Percentiles rank a stretch among this genome's conserved stretches.
Evolutionary conservation across 148 eudicot genomes (phyloP).

Genomic region (Chenopodium quinoa): DNA sequence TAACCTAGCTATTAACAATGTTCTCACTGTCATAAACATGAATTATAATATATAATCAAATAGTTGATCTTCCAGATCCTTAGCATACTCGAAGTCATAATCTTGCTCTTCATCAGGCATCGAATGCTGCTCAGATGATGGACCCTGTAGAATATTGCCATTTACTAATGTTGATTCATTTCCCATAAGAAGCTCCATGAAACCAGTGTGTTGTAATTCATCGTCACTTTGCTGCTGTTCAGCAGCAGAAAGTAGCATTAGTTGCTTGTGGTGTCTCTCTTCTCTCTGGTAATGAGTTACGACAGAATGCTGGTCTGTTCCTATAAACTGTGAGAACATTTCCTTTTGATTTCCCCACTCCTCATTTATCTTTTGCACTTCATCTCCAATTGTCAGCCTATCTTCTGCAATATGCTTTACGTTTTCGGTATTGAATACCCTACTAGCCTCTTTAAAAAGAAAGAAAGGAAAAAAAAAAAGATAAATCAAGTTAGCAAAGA

Average conservation of each 20-base stretch:
- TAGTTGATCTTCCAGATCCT: slow-evolving; percentile 25
- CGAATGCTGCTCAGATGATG: background rate
- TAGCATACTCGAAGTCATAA: slow-evolving; percentile 23
- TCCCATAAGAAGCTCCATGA: slow-evolving; percentile 28
- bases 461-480: background rate
- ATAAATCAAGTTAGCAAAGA: slow-evolving; percentile 4
- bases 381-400: slow-evolving; percentile 47
- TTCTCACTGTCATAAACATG: background rate
- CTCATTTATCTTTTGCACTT: slow-evolving; percentile 45
- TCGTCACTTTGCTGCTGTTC: slow-evolving; percentile 6
- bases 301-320: slow-evolving; percentile 19
- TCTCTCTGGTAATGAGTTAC: slow-evolving; percentile 9
- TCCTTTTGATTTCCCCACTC: slow-evolving; percentile 66
- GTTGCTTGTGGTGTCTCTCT: slow-evolving; percentile 4
- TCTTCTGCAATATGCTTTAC: slow-evolving; percentile 65
- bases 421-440: slow-evolving; percentile 49
- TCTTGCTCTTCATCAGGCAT: slow-evolving; percentile 8
- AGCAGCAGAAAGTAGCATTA: slow-evolving; percentile 1
- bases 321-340: slow-evolving; percentile 44
- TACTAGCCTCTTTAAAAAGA: slow-evolving; percentile 48
- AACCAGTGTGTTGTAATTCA: slow-evolving; percentile 15
- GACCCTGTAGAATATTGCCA: background rate
- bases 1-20: background rate
- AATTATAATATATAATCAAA: background rate
- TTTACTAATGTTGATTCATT: slow-evolving; percentile 14